Evolutionary conservation across 2,329 filamentous ascomycete genomes (phyloP).

Genomic region (Monosporascus sp.): DNA sequence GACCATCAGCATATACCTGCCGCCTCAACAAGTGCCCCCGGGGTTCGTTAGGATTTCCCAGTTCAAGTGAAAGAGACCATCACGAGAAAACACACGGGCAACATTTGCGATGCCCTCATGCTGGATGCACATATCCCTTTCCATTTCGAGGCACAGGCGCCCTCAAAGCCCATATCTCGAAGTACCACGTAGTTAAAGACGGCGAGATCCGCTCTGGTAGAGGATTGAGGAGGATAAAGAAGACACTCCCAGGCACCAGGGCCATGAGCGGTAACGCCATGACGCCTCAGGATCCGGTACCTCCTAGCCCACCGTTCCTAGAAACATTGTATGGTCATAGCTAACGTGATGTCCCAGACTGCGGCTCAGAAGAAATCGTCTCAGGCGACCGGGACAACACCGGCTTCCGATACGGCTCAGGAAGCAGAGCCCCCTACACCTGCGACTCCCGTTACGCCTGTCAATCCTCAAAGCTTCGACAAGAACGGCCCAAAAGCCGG

Average conservation of each 20-base stretch:
- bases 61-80: no score
- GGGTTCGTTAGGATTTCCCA: background rate
- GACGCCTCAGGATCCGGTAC: no score
- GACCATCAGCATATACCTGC: background rate
- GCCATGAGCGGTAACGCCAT: no score
- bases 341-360: slow-evolving; percentile 36
- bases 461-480: slow-evolving; percentile 45
- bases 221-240: no score
- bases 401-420: slow-evolving; percentile 49
- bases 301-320: slow-evolving; percentile 9
- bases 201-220: no score
- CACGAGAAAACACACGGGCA: no score
- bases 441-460: slow-evolving; percentile 59
- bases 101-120: no score
- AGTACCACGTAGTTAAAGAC: no score
- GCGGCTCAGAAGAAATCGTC: slow-evolving; percentile 60
- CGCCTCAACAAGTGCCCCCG: background rate
- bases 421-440: slow-evolving; percentile 56
- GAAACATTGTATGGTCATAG: slow-evolving; percentile 1
- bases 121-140: no score
- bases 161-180: no score
- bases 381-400: slow-evolving; percentile 50
- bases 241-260: no score
- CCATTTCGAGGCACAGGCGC: no score
- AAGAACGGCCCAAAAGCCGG: slow-evolving; percentile 39